Evolutionary conservation across 306 rosid species (phyloP).

Genomic region (Hylodesmum podocarpum): DNA sequence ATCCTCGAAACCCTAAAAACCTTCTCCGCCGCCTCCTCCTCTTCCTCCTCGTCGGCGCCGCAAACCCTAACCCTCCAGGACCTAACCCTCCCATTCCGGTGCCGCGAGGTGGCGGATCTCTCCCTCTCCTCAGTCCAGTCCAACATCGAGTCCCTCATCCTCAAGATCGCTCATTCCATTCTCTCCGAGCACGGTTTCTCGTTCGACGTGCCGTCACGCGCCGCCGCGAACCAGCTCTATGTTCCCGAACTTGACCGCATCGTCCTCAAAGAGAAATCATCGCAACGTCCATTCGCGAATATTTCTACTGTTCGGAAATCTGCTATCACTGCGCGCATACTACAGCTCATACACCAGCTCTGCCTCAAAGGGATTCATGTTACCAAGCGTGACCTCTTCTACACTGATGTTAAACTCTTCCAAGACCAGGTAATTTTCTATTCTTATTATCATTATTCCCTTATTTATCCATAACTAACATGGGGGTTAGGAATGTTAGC

Average conservation of each 20-base stretch:
- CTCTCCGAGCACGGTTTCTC: conserved; percentile 79
- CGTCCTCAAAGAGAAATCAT: conserved; percentile 69
- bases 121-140: conserved; percentile 68
- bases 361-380: conserved; percentile 79
- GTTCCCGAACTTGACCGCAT: conserved; percentile 89
- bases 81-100: conserved; percentile 60
- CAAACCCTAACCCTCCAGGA: conserved; percentile 78
- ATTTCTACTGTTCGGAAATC: conserved; percentile 80
- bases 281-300: conserved; percentile 72
- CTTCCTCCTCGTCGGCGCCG: conserved; percentile 33
- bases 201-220: conserved; percentile 86
- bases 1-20: conserved; percentile 36
- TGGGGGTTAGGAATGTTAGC: too few species aligned
- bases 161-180: conserved; percentile 61
- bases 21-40: conserved; percentile 13
- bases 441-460: neutral
- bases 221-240: conserved; percentile 78
- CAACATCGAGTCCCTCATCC: conserved; percentile 57
- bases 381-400: conserved; percentile 93
- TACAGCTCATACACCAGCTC: conserved; percentile 87
- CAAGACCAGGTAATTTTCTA: conserved; percentile 58
- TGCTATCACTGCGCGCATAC: conserved; percentile 65
- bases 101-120: conserved; percentile 82
- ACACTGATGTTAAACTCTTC: conserved; percentile 90
- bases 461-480: neutral